phyloP scores from a whole-genome alignment of 352 stramenopile genomes.

The Phytophthora lateralis region DNA sequence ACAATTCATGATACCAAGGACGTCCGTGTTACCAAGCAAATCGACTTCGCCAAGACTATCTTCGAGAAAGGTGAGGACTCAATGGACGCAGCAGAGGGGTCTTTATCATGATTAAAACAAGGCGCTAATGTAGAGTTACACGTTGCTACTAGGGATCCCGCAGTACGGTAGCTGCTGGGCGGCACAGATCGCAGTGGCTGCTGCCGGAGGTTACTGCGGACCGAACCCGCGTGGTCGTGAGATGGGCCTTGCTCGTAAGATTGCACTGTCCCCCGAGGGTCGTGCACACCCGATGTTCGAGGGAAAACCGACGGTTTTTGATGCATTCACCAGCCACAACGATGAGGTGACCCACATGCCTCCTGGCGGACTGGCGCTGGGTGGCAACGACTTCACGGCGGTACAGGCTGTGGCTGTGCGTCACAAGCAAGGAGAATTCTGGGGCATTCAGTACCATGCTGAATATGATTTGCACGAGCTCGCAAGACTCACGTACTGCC shows the following conservation, averaged over 20 bases:
- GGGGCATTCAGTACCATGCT: conserved; percentile 84
- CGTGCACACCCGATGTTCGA: conserved; percentile 84
- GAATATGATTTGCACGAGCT: conserved; percentile 88
- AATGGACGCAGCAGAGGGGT: neutral
- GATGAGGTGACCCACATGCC: conserved; percentile 83
- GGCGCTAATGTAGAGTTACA: conserved; percentile 5
- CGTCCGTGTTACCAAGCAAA: conserved; percentile 70
- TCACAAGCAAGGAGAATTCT: conserved; percentile 84
- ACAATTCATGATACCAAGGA: conserved; percentile 71
- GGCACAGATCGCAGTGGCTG: conserved; percentile 76
- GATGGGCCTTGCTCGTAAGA: conserved; percentile 83
- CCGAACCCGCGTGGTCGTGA: conserved; percentile 73
- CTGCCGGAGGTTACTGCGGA: conserved; percentile 64
- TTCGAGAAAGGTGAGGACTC: conserved; percentile 56
- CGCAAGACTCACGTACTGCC: conserved; percentile 73
- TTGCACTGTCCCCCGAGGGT: conserved; percentile 71
- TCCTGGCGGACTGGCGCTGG: conserved; percentile 58
- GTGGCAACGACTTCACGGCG: conserved; percentile 70
- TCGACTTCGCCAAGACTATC: conserved; percentile 68
- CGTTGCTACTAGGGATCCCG: conserved; percentile 45
- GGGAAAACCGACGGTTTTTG: conserved; percentile 80
- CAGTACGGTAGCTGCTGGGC: conserved; percentile 87
- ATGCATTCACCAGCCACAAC: conserved; percentile 84
- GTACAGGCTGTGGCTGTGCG: conserved; percentile 78
- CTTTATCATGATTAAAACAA: neutral